Evolutionary conservation across 345 rosid species (phyloP).

Genomic region (Noccaea bulbosa): DNA sequence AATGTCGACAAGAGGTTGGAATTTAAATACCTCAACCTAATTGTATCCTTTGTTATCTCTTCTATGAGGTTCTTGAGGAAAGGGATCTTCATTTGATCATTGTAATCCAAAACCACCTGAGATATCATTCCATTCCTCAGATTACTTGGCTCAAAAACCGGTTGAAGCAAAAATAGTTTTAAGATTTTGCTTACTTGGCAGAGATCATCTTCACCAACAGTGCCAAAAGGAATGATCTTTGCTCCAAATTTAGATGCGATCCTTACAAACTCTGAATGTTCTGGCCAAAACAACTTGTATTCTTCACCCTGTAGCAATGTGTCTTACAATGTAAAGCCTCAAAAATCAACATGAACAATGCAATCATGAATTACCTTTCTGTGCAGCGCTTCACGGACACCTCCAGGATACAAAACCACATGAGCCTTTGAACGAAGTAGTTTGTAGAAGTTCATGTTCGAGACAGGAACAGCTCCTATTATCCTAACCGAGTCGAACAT

Average conservation of each 20-base stretch:
- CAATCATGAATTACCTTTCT: constrained; percentile 49
- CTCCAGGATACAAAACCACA: constrained; percentile 72
- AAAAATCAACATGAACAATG: constrained; percentile 11
- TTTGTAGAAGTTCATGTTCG: constrained; percentile 60
- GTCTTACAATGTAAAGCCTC: not conserved
- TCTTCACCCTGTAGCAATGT: constrained; percentile 62
- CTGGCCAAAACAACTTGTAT: constrained; percentile 76
- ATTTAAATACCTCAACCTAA: constrained; percentile 52
- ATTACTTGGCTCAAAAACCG: not conserved
- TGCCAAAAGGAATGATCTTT: constrained; percentile 72
- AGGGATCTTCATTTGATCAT: constrained; percentile 74
- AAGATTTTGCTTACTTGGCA: constrained; percentile 50
- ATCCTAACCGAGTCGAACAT: constrained; percentile 49
- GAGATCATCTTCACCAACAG: constrained; percentile 84
- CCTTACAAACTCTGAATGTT: constrained; percentile 72
- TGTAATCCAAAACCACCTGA: constrained; percentile 58
- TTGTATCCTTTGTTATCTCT: constrained; percentile 43
- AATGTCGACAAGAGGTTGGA: not conserved
- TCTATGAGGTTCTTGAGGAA: constrained; percentile 51
- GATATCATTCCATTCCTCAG: constrained; percentile 17
- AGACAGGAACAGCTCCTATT: constrained; percentile 75
- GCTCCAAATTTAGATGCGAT: constrained; percentile 79
- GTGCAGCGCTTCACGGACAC: constrained; percentile 75
- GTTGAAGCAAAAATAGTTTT: not conserved
- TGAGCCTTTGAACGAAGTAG: constrained; percentile 70